Percentiles rank a stretch among this genome's conserved stretches.
Evolutionary conservation across 345 rosid genomes (phyloP).

Genomic region (Aethionema arabicum): DNA sequence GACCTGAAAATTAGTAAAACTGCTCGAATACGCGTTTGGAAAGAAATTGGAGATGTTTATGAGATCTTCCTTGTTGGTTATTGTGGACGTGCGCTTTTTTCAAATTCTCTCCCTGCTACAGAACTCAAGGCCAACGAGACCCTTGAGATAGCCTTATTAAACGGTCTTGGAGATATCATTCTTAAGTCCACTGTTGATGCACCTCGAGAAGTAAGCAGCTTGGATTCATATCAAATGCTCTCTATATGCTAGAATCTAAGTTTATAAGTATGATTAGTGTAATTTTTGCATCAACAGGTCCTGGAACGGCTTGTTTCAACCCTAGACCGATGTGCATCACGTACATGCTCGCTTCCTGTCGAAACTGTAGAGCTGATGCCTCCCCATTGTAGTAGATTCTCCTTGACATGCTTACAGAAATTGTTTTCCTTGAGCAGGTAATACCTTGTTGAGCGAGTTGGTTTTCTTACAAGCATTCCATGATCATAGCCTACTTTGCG

Average conservation of each 20-base stretch:
- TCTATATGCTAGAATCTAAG: slow-evolving; percentile 9
- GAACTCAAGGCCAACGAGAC: slow-evolving; percentile 67
- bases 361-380: slow-evolving; percentile 99
- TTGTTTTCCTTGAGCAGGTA: slow-evolving; percentile 88
- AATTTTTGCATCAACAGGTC: slow-evolving; percentile 48
- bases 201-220: slow-evolving; percentile 66
- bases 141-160: slow-evolving; percentile 77
- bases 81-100: slow-evolving; percentile 93
- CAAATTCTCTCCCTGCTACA: slow-evolving; percentile 61
- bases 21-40: slow-evolving; percentile 80
- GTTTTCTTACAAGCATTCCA: slow-evolving; percentile 6
- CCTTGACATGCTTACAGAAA: slow-evolving; percentile 78
- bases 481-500: slow-evolving; percentile 18
- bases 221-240: slow-evolving; percentile 17
- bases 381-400: slow-evolving; percentile 83
- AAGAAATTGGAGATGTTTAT: slow-evolving; percentile 91
- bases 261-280: not conserved
- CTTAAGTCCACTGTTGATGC: slow-evolving; percentile 78
- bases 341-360: slow-evolving; percentile 88
- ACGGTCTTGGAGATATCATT: slow-evolving; percentile 73
- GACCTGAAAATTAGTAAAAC: slow-evolving; percentile 59
- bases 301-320: slow-evolving; percentile 77
- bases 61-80: slow-evolving; percentile 91
- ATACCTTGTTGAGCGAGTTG: slow-evolving; percentile 3
- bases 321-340: slow-evolving; percentile 94